These are phyloP conservation scores for Thelonectria blattea DNA, from an alignment of 2,329 filamentous ascomycete genomes.

Conservation along the genomic window DNA sequence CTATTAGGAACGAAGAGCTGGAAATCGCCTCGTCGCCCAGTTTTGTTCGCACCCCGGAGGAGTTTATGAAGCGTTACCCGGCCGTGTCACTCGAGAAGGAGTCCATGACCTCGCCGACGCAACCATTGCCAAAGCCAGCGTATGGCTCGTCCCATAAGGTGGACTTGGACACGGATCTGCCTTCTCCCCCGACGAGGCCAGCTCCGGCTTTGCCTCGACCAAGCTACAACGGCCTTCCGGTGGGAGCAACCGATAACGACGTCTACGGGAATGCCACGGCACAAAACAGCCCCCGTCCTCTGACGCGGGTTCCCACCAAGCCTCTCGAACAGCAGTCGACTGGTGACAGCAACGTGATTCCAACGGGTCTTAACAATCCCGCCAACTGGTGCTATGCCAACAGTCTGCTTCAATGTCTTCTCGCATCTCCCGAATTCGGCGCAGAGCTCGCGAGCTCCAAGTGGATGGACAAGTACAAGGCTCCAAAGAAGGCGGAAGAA, in stretches of 20 bases:
- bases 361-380: constrained; percentile 78
- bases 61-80: constrained; percentile 83
- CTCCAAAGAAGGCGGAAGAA: constrained; percentile 68
- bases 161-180: constrained; percentile 55
- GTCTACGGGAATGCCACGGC: constrained; percentile 49
- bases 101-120: constrained; percentile 59
- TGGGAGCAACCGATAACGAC: constrained; percentile 45
- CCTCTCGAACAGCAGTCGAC: constrained; percentile 55
- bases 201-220: constrained; percentile 69
- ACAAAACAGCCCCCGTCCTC: constrained; percentile 45
- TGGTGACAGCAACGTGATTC: constrained; percentile 34
- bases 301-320: constrained; percentile 46
- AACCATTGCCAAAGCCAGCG: constrained; percentile 32
- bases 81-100: constrained; percentile 68
- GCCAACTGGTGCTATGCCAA: constrained; percentile 91
- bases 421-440: constrained; percentile 73
- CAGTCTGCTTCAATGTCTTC: constrained; percentile 83
- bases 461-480: constrained; percentile 69
- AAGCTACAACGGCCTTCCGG: constrained; percentile 79
- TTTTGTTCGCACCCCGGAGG: constrained; percentile 76
- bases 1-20: constrained; percentile 69
- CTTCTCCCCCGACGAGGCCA: constrained; percentile 68
- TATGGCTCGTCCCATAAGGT: constrained; percentile 43
- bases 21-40: constrained; percentile 54
- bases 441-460: constrained; percentile 64